phyloP scores from a whole-genome alignment of 1,139 yeast species.

The Yarrowia galli region DNA sequence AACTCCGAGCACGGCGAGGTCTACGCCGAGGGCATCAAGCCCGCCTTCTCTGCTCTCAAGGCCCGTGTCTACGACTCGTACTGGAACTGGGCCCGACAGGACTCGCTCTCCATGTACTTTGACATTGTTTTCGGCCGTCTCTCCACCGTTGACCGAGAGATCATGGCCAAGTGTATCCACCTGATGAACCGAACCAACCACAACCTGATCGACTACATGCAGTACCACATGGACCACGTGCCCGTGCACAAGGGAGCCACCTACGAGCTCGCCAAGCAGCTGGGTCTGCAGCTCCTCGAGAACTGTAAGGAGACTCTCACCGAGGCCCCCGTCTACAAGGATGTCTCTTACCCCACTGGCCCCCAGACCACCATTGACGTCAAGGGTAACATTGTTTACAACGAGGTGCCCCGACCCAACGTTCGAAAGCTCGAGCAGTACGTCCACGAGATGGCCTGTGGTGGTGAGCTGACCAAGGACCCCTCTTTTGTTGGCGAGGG shows the following conservation, averaged over 20 bases:
- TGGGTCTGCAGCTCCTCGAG: conserved; percentile 93
- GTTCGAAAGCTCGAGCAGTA: conserved; percentile 96
- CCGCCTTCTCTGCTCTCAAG: conserved; percentile 88
- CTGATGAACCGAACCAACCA: conserved; percentile 98
- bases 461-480: conserved; percentile 76
- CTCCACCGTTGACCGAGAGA: conserved; percentile 90
- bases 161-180: conserved; percentile 93
- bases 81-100: conserved; percentile 99
- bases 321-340: conserved; percentile 90
- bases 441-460: conserved; percentile 95
- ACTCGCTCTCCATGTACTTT: conserved; percentile 89
- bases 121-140: conserved; percentile 95
- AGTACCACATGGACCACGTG: conserved; percentile 92
- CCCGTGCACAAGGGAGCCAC: conserved; percentile 89
- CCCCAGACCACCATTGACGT: conserved; percentile 89
- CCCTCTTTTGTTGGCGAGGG: conserved; percentile 65
- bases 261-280: conserved; percentile 84
- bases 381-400: conserved; percentile 84
- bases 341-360: conserved; percentile 91
- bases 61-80: conserved; percentile 96
- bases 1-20: conserved; percentile 94
- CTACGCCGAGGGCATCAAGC: conserved; percentile 89
- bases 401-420: conserved; percentile 85
- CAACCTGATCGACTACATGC: conserved; percentile 93
- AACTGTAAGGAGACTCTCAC: conserved; percentile 89